Evolutionary conservation across 1,284 basidiomycete species (phyloP).

Genomic region (Apiotrichum porosum): DNA sequence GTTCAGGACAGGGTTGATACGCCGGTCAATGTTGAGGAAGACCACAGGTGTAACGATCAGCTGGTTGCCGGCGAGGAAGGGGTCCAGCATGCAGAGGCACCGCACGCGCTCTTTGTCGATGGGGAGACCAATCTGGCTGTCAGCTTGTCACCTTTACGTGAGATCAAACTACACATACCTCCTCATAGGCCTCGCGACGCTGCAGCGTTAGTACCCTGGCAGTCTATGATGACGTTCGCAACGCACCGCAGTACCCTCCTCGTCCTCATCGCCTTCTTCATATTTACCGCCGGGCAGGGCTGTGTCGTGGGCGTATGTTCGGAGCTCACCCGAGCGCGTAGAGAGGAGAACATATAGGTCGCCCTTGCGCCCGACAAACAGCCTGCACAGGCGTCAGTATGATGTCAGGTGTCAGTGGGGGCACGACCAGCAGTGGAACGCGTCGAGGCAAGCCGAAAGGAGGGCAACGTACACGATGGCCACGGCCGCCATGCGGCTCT

Average conservation of each 20-base stretch:
- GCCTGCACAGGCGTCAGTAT: too few species aligned
- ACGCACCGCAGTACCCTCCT: conserved; percentile 74
- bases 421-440: too few species aligned
- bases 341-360: conserved; percentile 72
- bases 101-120: conserved; percentile 63
- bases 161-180: conserved; percentile 52
- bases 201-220: conserved; percentile 29
- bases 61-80: conserved; percentile 65
- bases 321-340: conserved; percentile 61
- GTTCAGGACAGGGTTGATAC: conserved; percentile 67
- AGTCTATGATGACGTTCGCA: neutral
- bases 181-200: conserved; percentile 69
- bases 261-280: conserved; percentile 60
- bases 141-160: neutral
- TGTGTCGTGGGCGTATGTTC: conserved; percentile 75
- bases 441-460: too few species aligned
- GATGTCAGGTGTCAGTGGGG: too few species aligned
- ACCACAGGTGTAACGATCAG: conserved; percentile 77
- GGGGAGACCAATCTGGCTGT: conserved; percentile 68
- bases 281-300: conserved; percentile 75
- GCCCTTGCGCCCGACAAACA: conserved; percentile 73
- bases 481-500: conserved; percentile 35
- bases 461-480: conserved; percentile 37
- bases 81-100: conserved; percentile 67
- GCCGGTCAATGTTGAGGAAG: conserved; percentile 64